A percentile compares a stretch with the other conserved stretches of the same genome.
Evolutionary conservation across 176 grass and related monocot species (phyloP).

Genomic region (Hordeum vulgare): DNA sequence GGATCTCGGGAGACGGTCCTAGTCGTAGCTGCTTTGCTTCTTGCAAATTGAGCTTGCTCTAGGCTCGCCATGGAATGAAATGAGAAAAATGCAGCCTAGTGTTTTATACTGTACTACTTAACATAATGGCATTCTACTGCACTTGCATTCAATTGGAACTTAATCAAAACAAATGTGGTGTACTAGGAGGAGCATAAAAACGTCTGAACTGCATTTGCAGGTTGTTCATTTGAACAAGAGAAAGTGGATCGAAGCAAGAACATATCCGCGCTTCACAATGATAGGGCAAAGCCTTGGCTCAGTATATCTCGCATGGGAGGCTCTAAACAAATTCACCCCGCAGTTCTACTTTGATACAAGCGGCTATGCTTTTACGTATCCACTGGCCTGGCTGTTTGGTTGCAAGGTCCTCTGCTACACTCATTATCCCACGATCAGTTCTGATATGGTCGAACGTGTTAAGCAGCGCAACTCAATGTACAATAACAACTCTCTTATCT

Average conservation of each 20-base stretch:
- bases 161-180: not conserved
- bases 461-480: slow-evolving; percentile 68
- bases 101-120: not conserved
- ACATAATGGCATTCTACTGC: not conserved
- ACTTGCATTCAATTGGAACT: not conserved
- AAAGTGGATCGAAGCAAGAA: slow-evolving; percentile 90
- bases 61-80: not conserved
- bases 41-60: not conserved
- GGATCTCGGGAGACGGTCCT: slow-evolving; percentile 3
- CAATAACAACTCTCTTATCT: slow-evolving; percentile 71
- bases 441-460: slow-evolving; percentile 91
- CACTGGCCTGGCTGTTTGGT: slow-evolving; percentile 73
- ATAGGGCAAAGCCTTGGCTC: slow-evolving; percentile 95
- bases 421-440: slow-evolving; percentile 96
- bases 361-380: slow-evolving; percentile 96
- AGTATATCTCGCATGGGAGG: slow-evolving; percentile 87
- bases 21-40: not conserved
- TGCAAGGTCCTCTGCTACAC: slow-evolving; percentile 89
- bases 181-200: not conserved
- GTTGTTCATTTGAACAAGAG: slow-evolving; percentile 75
- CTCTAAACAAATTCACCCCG: slow-evolving; percentile 64
- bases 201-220: slow-evolving; percentile 36
- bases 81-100: not conserved
- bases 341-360: slow-evolving; percentile 91
- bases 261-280: slow-evolving; percentile 88